A percentile compares a stretch with the other conserved stretches of the same genome.
Evolutionary conservation across 495 filamentous ascomycete species (phyloP).

Genomic region (Tuber calosporum): DNA sequence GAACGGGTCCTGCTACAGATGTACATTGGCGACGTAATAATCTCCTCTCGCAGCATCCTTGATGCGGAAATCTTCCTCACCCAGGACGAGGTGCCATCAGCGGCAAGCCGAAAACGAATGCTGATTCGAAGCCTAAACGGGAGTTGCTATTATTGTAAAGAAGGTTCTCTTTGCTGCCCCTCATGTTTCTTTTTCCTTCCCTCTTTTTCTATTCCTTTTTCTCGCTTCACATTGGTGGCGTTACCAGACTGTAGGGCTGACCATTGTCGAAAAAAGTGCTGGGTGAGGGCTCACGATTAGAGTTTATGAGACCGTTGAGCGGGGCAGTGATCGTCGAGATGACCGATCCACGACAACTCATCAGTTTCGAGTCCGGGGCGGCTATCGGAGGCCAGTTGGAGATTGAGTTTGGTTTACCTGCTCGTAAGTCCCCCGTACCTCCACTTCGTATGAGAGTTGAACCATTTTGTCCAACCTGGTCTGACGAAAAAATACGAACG

Average conservation of each 20-base stretch:
- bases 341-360: constrained; percentile 4
- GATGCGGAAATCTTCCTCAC: constrained; percentile 5
- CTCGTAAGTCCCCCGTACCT: background rate
- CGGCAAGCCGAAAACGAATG: background rate
- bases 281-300: background rate
- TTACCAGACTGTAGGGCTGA: background rate
- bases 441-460: background rate
- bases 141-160: constrained; percentile 9
- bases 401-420: background rate
- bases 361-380: background rate
- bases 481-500: background rate
- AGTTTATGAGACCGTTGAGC: background rate
- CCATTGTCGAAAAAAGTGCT: background rate
- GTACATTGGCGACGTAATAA: constrained; percentile 1
- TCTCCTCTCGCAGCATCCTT: background rate
- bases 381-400: background rate
- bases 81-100: background rate
- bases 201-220: background rate
- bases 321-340: constrained; percentile 2
- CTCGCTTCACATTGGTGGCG: background rate
- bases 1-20: constrained; percentile 1
- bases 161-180: background rate
- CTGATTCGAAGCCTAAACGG: constrained; percentile 3
- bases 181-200: background rate
- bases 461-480: background rate